These are phyloP conservation scores for Phaeotremella skinneri DNA, from an alignment of 768 basidiomycete genomes.

Conservation along the genomic window DNA sequence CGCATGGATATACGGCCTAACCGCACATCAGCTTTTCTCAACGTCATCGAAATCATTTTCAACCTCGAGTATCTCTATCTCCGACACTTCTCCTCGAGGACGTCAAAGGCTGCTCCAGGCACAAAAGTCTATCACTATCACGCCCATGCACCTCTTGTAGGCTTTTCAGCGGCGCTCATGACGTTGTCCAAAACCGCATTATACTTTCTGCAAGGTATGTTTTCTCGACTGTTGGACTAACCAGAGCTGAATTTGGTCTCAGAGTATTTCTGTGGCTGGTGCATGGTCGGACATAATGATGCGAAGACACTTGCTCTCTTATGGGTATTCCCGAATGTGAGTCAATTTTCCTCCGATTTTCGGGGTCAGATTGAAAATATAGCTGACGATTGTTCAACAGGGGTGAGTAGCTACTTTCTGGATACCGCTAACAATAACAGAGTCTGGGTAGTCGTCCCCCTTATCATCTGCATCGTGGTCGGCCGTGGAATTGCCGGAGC, in stretches of 20 bases:
- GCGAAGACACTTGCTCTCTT: constrained; percentile 57
- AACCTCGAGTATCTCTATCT: constrained; percentile 75
- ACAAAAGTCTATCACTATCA: constrained; percentile 26
- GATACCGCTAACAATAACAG: constrained; percentile 56
- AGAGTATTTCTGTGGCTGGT: constrained; percentile 55
- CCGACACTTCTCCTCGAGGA: constrained; percentile 59
- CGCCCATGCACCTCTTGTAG: constrained; percentile 69
- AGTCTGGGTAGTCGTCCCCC: constrained; percentile 73
- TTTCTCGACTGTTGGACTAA: not conserved
- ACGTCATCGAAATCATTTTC: constrained; percentile 72
- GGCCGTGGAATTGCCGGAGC: constrained; percentile 63
- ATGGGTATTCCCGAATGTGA: constrained; percentile 73
- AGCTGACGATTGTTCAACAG: constrained; percentile 12
- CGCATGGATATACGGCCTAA: not conserved
- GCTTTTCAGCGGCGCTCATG: constrained; percentile 70
- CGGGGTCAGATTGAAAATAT: constrained; percentile 9
- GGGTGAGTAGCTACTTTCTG: constrained; percentile 16
- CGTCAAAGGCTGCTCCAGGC: constrained; percentile 36
- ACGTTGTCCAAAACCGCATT: constrained; percentile 80
- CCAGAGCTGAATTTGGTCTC: not conserved
- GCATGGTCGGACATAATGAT: constrained; percentile 72
- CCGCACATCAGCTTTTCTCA: constrained; percentile 64
- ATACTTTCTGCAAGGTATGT: constrained; percentile 79
- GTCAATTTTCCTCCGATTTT: constrained; percentile 11
- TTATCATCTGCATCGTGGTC: constrained; percentile 61